Base-by-base conservation (phyloP, 345 rosid genomes). In the Salix exigua region DNA sequence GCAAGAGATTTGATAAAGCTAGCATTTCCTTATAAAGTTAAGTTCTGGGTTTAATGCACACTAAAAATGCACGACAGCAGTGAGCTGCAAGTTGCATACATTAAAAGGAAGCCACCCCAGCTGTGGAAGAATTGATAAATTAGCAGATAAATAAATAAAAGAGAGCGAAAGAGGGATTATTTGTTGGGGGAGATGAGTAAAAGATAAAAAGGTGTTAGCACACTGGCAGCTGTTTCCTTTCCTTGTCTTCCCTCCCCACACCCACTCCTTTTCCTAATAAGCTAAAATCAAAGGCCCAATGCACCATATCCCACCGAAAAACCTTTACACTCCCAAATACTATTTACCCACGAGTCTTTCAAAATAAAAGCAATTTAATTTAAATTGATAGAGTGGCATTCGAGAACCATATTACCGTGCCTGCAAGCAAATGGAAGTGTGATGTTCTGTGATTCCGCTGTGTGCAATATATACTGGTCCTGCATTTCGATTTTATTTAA, bases 401-500 rank as follows among this genome's bases (percentile, higher is more conserved):
- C 26, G 65, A 86, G 86, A 73, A 74, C 82, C 25, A 23, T 26
- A 62, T 82, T 89, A 95, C 97, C 97, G 83, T 95, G 99, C 90
- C 97, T 89, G 90, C 97, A 95, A 78, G 99, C 99, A 78, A 95
- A 95, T 9, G 97, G 99, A 79, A 95, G 99, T 9, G 82, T 61
- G 67, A 94, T 89, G 82, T 90, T 84, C 82, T 94, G 97, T 58
- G 92, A 72, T 80, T 94, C 98, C 13, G 96, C 98, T 31, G 98
- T 90, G 81, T 94, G 98, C 84, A 95, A 77, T 71, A 95, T 95
- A 61, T 95, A 95, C 74, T 95, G 97, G 82, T 91, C 97, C 97
- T 95, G 94, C 89, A 89, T 76, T 85, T 78, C 44, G 70, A 73
- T 35, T 35, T 35, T 50, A 19, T 7, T 6, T n/a, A 8, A n/a